Base-by-base conservation (phyloP, 345 rosid genomes). In the Arabidopsis suecica region DNA sequence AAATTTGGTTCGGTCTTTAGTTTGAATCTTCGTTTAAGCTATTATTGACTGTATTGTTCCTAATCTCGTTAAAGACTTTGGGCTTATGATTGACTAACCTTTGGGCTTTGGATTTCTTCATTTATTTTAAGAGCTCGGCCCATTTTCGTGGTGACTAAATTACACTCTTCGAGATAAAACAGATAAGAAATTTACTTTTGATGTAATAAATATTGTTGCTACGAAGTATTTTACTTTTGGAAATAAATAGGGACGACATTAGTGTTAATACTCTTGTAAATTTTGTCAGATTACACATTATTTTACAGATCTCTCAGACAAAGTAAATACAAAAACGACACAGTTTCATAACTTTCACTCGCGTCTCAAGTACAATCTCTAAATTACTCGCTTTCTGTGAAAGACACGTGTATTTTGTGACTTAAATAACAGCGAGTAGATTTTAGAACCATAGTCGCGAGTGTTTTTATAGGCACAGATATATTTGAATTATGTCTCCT, bases 401-500 rank as follows among this genome's bases (percentile, higher is more conserved):
- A 0, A 0, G 44, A 36, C 76, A 64, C 76, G 68, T 61, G 49
- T 71, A 10, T 11, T 10, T 13, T 1, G 2, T 2, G 7, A 6
- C 18, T 5, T 1, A 55, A 22, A 0, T 0, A 11, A 3, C 10
- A 11, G 76, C 76, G 76, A 77, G 76, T 77, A 20, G 14, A 0
- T 9, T 42, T 1, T 0, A 0, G 30, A 69, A 37, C 2, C 0
- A 7, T 59, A 72, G 18, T 59, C 69, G 77, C 73, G 68, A 47
- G 67, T 13, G 8, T 49, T 2, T 14, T 5, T 2, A 36, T 20
- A 32, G 30, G 3, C 5, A 22, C 3, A 16, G 2, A 58, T 7
- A 9, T 2, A 5, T 65, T 78, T 72, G 77, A 78, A 78, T 42
- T 42, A 53, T 72, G 63, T 72, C 56, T 71, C 73, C 22, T 22